Conservation (phyloP, 140 eudicot genomes). For the Flaveria floridana region DNA sequence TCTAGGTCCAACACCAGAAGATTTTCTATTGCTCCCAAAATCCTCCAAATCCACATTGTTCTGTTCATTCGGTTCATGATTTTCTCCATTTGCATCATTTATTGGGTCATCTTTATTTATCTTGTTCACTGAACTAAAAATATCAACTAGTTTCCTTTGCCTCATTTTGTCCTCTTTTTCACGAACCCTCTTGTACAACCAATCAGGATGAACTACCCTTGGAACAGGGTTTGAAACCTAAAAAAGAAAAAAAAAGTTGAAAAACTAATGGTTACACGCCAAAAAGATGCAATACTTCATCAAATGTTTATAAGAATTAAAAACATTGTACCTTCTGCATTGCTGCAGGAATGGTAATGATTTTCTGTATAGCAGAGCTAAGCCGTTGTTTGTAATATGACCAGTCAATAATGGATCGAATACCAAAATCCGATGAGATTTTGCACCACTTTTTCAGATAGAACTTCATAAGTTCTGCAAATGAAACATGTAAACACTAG, state of each 20-base stretch:
- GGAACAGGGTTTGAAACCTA: constrained; percentile 99
- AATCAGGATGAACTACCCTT: constrained; percentile 96
- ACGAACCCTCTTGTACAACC: constrained; percentile 92
- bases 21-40: constrained; percentile 52
- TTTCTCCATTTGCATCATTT: constrained; percentile 33
- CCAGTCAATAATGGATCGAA: constrained; percentile 97
- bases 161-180: constrained; percentile 96
- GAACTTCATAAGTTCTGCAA: constrained; percentile 78
- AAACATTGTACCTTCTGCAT: constrained; percentile 76
- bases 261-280: constrained; percentile 9
- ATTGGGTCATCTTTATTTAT: constrained; percentile 33
- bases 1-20: constrained; percentile 53
- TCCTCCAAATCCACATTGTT: constrained; percentile 79
- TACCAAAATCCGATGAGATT: constrained; percentile 84
- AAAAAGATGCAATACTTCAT: constrained; percentile 18
- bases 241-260: neutral
- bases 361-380: constrained; percentile 91
- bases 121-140: constrained; percentile 49
- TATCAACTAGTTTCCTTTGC: constrained; percentile 71
- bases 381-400: constrained; percentile 97
- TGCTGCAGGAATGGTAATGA: constrained; percentile 96
- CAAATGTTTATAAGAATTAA: neutral
- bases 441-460: constrained; percentile 98
- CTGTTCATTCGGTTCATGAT: constrained; percentile 39
- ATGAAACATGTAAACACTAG: constrained; percentile 25